Base-by-base conservation (phyloP, 306 rosid genomes). In the Canavalia ensiformis region DNA sequence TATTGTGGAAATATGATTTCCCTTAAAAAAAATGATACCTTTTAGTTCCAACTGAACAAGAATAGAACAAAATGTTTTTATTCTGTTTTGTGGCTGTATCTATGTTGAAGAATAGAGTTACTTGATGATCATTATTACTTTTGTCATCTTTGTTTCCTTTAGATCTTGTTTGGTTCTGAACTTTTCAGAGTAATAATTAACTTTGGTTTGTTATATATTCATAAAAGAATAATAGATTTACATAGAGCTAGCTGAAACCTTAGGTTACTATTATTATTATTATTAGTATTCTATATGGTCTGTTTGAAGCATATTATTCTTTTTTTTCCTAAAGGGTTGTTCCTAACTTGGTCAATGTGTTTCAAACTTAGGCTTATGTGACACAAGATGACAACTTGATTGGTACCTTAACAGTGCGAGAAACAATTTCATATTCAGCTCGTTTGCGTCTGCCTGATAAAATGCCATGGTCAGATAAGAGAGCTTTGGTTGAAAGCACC, bases 361-460 rank as follows among this genome's bases (percentile, higher is more conserved):
- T 49, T 59, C 5, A 42, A 78, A 66, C 81, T n/a, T 62, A 96
- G 99, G 99, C 99, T 0, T 96, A 96, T 84, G 98, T 96, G 85
- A 96, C 97, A 25, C 99, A 96, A 92, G 99, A 96, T 81, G 99
- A 96, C 85, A 96, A 90, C 88, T 81, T 96, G 54, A 96, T 96
- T 5, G 99, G 99, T 0, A 96, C 99, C 31, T 34, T 96, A 35
- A 93, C 99, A 0, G 99, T 96, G 0, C 29, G 97, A 46, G 99
- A 96, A 65, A 96, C 98, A 2, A 93, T 96, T 2, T 83, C 94
- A n/a, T 96, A 92, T 13, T 96, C 99, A 2, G 99, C 98, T 6
- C 45, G 89, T 0, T 80, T 96, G 33, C 81, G 98, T 51, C 81
- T 93, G 66, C 98, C 98, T 0, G 97, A 96, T 71, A 89, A 87